These are phyloP conservation scores for Parafenestella ontariensis DNA, from an alignment of 2,329 filamentous ascomycete genomes.

Conservation along the genomic window DNA sequence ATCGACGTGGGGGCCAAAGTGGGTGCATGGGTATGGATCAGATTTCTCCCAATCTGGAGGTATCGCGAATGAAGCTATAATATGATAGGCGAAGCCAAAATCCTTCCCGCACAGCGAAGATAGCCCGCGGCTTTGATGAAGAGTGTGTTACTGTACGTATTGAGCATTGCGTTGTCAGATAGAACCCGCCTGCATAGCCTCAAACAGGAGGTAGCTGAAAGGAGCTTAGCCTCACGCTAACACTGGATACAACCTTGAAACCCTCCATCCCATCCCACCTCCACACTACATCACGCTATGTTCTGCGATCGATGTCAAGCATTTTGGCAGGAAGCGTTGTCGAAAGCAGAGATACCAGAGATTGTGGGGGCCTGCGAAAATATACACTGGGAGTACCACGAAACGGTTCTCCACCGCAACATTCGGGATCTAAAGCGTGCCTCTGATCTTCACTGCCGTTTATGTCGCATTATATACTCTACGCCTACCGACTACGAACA, in stretches of 20 bases:
- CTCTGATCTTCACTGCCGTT: constrained; percentile 17
- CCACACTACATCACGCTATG: constrained; percentile 6
- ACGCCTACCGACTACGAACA: constrained; percentile 18
- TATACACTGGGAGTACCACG: constrained; percentile 17
- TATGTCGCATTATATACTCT: constrained; percentile 26
- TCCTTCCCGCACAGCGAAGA: too few relatives aligned
- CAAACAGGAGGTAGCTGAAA: not conserved
- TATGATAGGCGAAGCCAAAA: too few relatives aligned
- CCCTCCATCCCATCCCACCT: not conserved
- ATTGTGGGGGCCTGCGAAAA: constrained; percentile 1
- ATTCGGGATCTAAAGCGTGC: constrained; percentile 23
- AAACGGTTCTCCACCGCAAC: constrained; percentile 19
- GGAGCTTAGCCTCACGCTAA: not conserved
- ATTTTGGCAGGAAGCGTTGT: constrained; percentile 13
- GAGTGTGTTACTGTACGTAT: too few relatives aligned
- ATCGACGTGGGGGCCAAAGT: too few relatives aligned
- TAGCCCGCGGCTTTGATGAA: too few relatives aligned
- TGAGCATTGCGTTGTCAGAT: too few relatives aligned
- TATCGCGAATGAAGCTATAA: too few relatives aligned
- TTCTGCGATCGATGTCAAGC: constrained; percentile 20
- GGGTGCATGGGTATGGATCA: too few relatives aligned
- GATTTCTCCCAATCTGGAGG: too few relatives aligned
- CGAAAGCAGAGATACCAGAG: constrained; percentile 5
- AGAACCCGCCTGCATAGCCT: too few relatives aligned
- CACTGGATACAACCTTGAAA: not conserved